A percentile compares a stretch with the other conserved stretches of the same genome.
Conservation (phyloP, 1,284 basidiomycete genomes). For the Termitomyces sp. region DNA sequence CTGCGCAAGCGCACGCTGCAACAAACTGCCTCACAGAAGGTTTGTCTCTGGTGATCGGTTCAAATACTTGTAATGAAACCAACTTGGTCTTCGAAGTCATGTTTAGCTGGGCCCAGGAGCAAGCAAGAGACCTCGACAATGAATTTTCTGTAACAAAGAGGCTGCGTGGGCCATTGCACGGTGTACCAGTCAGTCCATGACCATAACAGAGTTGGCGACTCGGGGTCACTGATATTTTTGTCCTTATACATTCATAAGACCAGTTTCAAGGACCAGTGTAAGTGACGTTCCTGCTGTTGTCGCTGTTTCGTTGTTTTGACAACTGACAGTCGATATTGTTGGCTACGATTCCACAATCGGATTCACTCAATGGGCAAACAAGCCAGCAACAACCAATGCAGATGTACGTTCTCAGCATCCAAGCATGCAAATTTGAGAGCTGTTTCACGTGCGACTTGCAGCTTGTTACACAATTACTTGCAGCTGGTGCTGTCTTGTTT, state of each 20-base stretch:
- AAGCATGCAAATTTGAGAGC: not conserved
- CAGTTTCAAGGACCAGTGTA: slow-evolving; percentile 59
- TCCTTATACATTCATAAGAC: slow-evolving; percentile 19
- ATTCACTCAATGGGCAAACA: slow-evolving; percentile 62
- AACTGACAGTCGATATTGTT: slow-evolving; percentile 44
- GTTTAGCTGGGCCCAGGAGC: slow-evolving; percentile 60
- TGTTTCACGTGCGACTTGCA: slow-evolving; percentile 16
- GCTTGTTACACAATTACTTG: slow-evolving; percentile 39
- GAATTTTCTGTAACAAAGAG: slow-evolving; percentile 58
- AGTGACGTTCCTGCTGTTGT: slow-evolving; percentile 15
- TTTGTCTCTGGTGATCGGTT: slow-evolving; percentile 20
- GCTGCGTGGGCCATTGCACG: slow-evolving; percentile 71
- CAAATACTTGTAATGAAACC: not conserved
- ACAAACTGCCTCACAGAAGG: slow-evolving; percentile 82
- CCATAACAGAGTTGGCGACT: not conserved
- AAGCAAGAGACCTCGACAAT: slow-evolving; percentile 59
- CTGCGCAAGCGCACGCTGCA: slow-evolving; percentile 55
- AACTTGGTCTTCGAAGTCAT: slow-evolving; percentile 42
- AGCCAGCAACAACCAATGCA: slow-evolving; percentile 52
- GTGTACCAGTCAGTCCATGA: slow-evolving; percentile 64
- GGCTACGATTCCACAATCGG: slow-evolving; percentile 72
- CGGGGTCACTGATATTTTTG: not conserved
- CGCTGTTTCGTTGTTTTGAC: not conserved
- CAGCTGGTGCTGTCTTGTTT: slow-evolving; percentile 45
- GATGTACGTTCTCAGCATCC: slow-evolving; percentile 39